A percentile compares a stretch with the other conserved stretches of the same genome.
These are phyloP conservation scores for Hanseniaspora osmophila DNA, from an alignment of 805 yeast genomes.

Conservation along the genomic window DNA sequence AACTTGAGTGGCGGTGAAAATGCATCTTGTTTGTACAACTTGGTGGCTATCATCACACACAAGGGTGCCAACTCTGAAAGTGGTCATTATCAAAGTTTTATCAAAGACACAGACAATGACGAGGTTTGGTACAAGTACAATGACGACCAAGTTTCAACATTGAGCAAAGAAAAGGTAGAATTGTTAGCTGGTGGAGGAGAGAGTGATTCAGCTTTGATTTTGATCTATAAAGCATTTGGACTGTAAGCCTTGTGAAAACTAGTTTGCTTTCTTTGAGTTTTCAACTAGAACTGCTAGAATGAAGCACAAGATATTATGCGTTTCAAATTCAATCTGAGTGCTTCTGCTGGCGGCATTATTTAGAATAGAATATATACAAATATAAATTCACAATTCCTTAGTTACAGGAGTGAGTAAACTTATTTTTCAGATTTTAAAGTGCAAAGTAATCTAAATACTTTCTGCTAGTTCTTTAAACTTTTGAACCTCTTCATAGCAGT, in stretches of 20 bases:
- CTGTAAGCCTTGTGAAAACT: constrained; percentile 22
- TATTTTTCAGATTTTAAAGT: too few relatives aligned
- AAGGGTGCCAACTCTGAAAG: constrained; percentile 92
- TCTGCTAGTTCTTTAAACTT: constrained; percentile 26
- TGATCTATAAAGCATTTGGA: constrained; percentile 75
- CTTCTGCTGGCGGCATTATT: too few relatives aligned
- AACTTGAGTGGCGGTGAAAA: constrained; percentile 50
- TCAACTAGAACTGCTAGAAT: too few relatives aligned
- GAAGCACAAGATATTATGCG: background rate
- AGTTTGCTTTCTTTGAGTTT: background rate
- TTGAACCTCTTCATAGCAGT: constrained; percentile 74
- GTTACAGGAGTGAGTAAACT: too few relatives aligned
- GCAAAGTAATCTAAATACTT: background rate
- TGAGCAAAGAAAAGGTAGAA: constrained; percentile 73
- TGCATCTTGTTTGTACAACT: constrained; percentile 76
- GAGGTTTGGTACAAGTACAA: constrained; percentile 89
- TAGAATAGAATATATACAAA: too few relatives aligned
- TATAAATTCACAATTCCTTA: too few relatives aligned
- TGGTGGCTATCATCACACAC: constrained; percentile 77
- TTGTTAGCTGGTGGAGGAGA: constrained; percentile 94
- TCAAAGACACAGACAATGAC: constrained; percentile 58
- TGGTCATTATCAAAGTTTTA: constrained; percentile 91
- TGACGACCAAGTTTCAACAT: constrained; percentile 73
- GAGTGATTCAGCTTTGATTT: constrained; percentile 84
- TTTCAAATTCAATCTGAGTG: too few relatives aligned